Evolutionary conservation across 2,329 filamentous ascomycete genomes (phyloP).

Genomic region (Trichoderma citrinoviride): DNA sequence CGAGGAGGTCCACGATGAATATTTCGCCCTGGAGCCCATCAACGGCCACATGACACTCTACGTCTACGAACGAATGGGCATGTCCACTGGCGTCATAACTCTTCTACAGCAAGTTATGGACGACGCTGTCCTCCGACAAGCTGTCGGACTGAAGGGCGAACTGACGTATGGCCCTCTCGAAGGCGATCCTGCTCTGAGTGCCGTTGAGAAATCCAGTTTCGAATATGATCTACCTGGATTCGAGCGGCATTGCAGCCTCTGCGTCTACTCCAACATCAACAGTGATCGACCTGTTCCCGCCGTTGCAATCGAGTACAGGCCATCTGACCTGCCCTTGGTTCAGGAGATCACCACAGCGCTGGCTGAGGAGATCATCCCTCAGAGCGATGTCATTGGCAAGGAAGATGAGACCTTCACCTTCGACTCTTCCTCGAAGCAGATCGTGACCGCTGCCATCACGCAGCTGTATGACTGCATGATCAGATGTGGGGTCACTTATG

Average conservation of each 20-base stretch:
- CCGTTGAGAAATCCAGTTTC: slow-evolving; percentile 25
- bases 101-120: slow-evolving; percentile 32
- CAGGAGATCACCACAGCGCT: slow-evolving; percentile 29
- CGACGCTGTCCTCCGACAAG: slow-evolving; percentile 29
- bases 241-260: slow-evolving; percentile 27
- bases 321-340: slow-evolving; percentile 37
- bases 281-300: slow-evolving; percentile 24
- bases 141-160: slow-evolving; percentile 33
- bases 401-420: background rate
- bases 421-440: slow-evolving; percentile 8
- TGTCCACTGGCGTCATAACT: slow-evolving; percentile 38
- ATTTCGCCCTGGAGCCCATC: slow-evolving; percentile 32
- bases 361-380: background rate
- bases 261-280: slow-evolving; percentile 23
- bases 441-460: slow-evolving; percentile 37
- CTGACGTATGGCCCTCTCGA: slow-evolving; percentile 21
- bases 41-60: slow-evolving; percentile 37
- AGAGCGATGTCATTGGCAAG: background rate
- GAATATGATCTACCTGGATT: slow-evolving; percentile 28
- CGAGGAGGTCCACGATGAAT: slow-evolving; percentile 37
- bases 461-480: slow-evolving; percentile 42
- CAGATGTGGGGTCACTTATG: slow-evolving; percentile 34
- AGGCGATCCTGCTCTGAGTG: no score
- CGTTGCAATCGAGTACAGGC: slow-evolving; percentile 40
- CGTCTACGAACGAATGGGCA: slow-evolving; percentile 34